Evolutionary conservation across 2,329 filamentous ascomycete genomes (phyloP), one percentile per base, ranked within the genome.

Genomic region (Dactylonectria macrodidyma): DNA sequence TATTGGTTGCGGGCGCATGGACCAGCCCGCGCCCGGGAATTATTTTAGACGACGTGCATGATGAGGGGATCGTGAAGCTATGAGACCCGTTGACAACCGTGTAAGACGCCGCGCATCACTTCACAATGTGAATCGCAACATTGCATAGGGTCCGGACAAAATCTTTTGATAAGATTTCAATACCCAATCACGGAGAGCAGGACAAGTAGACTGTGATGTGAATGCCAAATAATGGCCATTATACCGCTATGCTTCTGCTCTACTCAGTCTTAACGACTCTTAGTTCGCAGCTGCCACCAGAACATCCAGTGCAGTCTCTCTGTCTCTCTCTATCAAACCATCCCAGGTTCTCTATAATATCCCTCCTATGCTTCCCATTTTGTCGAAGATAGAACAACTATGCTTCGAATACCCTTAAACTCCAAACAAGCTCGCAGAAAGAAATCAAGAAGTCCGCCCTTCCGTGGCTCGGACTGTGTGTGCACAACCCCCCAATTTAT

Each of bases 1-100:
- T 59, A 75, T 75, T 75, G 73, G 73, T 48, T 65, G 52, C 26
- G 41, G 16, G 26, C 38, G 10, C 3, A 24, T 47, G 34, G 46
- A 30, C 65, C 67, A 69, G 65, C 65, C 55, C 38, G 48, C 60
- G 52, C 56, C 50, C 50, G 58, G 65, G 55, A 63, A 70, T 69
- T 67, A 59, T 61, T 68, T 69, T 67, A 59, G 50, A 66, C 64
- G 19, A 56, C 70, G 50, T 69, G 68, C 70, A 71, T 67, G 55
- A 63, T 52, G 19, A 51, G 57, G 22, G 34, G 46, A 38, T 52
- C 30, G 36, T 51, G 36, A 61, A 2, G n/a, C 10, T 14, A 44
- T 22, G 33, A 24, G 30, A 4, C 22, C 5, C n/a, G 22, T 12
- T 9, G 30, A 44, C 26, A 30, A 12, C 8, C 19, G 44, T 58